Evolutionary conservation across 164 flowering plant species (phyloP).

Genomic region (Hamamelis virginiana): DNA sequence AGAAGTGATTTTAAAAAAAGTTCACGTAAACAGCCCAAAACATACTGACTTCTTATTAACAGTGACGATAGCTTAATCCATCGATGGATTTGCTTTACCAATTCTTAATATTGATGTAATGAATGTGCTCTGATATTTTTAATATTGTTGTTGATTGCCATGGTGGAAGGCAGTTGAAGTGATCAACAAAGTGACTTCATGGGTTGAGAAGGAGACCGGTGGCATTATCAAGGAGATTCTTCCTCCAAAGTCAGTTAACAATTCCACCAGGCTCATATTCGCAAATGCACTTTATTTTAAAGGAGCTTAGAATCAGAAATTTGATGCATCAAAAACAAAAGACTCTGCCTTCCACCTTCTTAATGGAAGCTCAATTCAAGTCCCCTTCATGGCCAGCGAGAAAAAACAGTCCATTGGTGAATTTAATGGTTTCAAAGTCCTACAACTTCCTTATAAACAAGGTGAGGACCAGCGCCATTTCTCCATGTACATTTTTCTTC

Average conservation of each 20-base stretch:
- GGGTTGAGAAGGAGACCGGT: constrained; percentile 30
- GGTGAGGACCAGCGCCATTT: constrained; percentile 22
- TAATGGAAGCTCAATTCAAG: constrained; percentile 18
- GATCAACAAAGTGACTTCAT: constrained; percentile 23
- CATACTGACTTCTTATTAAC: too few species aligned
- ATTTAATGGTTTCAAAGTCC: constrained; percentile 27
- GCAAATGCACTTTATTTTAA: constrained; percentile 45
- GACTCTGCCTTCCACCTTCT: constrained; percentile 28
- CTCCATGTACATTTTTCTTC: constrained; percentile 38
- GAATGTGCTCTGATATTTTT: too few species aligned
- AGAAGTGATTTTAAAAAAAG: too few species aligned
- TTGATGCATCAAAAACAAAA: constrained; percentile 21
- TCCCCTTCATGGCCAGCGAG: constrained; percentile 30
- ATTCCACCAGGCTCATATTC: constrained; percentile 23
- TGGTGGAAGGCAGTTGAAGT: constrained; percentile 26
- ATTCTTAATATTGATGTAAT: too few species aligned
- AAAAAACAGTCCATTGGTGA: constrained; percentile 8
- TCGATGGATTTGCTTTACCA: too few species aligned
- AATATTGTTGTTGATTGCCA: too few species aligned
- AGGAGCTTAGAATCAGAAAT: constrained; percentile 27
- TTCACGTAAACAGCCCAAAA: too few species aligned
- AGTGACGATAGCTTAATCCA: too few species aligned
- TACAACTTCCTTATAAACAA: constrained; percentile 30
- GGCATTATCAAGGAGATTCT: constrained; percentile 31
- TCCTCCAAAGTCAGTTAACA: constrained; percentile 20